Conservation (phyloP, 495 filamentous ascomycete species). For the Annulohypoxylon maeteangense region DNA sequence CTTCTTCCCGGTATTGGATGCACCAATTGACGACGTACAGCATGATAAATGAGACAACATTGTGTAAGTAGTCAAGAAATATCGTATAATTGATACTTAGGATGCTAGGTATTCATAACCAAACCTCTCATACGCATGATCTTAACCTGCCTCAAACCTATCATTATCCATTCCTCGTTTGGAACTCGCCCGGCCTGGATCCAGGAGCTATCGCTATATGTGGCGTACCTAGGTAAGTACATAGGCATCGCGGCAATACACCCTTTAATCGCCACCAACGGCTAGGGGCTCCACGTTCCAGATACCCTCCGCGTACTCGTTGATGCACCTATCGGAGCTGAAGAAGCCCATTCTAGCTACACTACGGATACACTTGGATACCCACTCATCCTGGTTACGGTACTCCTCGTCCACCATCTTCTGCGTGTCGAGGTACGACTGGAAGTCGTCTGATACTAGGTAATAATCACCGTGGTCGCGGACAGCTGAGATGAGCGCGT, state of each 20-base stretch:
- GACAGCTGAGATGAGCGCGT: conserved; percentile 82
- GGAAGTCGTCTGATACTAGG: conserved; percentile 96
- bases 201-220: background rate
- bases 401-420: conserved; percentile 89
- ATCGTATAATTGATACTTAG: background rate
- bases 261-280: conserved; percentile 39
- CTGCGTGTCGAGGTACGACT: conserved; percentile 90
- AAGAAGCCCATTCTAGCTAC: conserved; percentile 98
- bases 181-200: background rate
- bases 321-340: conserved; percentile 93
- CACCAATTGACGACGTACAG: background rate
- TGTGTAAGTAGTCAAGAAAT: background rate
- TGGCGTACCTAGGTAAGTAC: background rate
- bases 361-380: conserved; percentile 85
- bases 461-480: conserved; percentile 97
- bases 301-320: conserved; percentile 96
- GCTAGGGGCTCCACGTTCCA: conserved; percentile 91
- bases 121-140: conserved; percentile 15
- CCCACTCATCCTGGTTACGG: conserved; percentile 89
- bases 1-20: too few species aligned
- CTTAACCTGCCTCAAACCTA: background rate
- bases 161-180: background rate
- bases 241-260: too few species aligned
- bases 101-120: conserved; percentile 15
- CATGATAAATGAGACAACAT: background rate